Percentiles rank a stretch among this genome's conserved stretches.
Evolutionary conservation across 2,329 filamentous ascomycete genomes (phyloP).

Genomic region (Alternaria metachromatica): DNA sequence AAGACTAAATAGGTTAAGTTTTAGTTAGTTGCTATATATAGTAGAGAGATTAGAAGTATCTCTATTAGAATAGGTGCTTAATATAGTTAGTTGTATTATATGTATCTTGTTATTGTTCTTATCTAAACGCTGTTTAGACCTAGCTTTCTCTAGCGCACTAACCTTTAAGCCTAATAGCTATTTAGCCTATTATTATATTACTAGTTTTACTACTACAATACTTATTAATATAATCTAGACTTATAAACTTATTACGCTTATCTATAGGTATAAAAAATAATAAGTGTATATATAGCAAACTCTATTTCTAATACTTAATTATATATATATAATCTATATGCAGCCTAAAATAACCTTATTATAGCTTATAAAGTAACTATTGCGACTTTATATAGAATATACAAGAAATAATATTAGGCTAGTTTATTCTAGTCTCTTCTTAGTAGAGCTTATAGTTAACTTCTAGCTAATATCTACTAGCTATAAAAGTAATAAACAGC

Average conservation of each 20-base stretch:
- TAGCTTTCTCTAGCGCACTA: too few species aligned
- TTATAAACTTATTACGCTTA: neutral
- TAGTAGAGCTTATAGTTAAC: neutral
- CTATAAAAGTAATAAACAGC: neutral
- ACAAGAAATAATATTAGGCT: neutral
- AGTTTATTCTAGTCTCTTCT: neutral
- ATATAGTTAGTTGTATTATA: too few species aligned
- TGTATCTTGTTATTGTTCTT: too few species aligned
- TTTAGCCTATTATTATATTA: too few species aligned
- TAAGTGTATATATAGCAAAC: neutral
- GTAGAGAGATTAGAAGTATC: too few species aligned
- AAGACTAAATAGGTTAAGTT: too few species aligned
- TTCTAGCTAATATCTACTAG: neutral
- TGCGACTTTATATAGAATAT: neutral
- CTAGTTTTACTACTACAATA: too few species aligned
- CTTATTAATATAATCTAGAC: neutral
- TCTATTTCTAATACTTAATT: neutral
- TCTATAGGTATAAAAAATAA: neutral
- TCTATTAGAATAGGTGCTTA: too few species aligned
- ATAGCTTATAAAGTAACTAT: neutral
- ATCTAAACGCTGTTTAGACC: too few species aligned
- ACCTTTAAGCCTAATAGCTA: too few species aligned
- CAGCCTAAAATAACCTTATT: neutral
- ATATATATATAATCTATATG: neutral
- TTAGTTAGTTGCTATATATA: too few species aligned